phyloP scores from a whole-genome alignment of 306 rosid genomes.

The Hippophae gyantsensis region DNA sequence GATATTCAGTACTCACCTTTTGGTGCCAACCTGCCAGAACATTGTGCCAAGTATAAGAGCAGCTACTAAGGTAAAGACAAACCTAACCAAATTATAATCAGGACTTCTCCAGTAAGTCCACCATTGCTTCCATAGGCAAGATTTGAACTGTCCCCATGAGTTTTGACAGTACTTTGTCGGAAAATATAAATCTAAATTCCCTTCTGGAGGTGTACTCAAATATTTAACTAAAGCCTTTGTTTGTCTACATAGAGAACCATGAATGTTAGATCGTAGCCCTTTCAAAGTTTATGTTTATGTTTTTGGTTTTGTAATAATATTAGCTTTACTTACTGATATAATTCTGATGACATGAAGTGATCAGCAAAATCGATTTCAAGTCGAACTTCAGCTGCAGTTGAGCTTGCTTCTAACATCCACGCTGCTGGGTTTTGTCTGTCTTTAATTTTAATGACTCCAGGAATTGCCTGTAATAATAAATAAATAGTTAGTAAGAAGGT shows the following conservation, averaged over 20 bases:
- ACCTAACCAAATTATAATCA: slow-evolving; percentile 40
- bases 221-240: slow-evolving; percentile 41
- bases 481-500: background rate
- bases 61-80: slow-evolving; percentile 27
- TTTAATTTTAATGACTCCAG: slow-evolving; percentile 27
- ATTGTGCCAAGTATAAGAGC: slow-evolving; percentile 57
- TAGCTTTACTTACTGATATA: slow-evolving; percentile 18
- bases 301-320: too few relatives aligned
- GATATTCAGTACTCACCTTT: slow-evolving; percentile 30
- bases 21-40: slow-evolving; percentile 65
- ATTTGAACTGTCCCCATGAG: slow-evolving; percentile 33
- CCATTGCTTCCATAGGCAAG: slow-evolving; percentile 64
- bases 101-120: slow-evolving; percentile 66
- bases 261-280: too few relatives aligned
- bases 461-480: slow-evolving; percentile 20
- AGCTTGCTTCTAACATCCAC: slow-evolving; percentile 42
- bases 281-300: too few relatives aligned
- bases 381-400: slow-evolving; percentile 22
- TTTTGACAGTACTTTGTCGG: slow-evolving; percentile 36
- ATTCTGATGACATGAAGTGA: slow-evolving; percentile 24
- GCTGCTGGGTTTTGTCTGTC: slow-evolving; percentile 40
- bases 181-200: slow-evolving; percentile 44
- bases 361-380: slow-evolving; percentile 28
- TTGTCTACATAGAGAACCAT: slow-evolving; percentile 24
- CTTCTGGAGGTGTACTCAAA: slow-evolving; percentile 41